Evolutionary conservation across 1,139 yeast genomes (phyloP).

Genomic region (Sugiyamaella novakii): DNA sequence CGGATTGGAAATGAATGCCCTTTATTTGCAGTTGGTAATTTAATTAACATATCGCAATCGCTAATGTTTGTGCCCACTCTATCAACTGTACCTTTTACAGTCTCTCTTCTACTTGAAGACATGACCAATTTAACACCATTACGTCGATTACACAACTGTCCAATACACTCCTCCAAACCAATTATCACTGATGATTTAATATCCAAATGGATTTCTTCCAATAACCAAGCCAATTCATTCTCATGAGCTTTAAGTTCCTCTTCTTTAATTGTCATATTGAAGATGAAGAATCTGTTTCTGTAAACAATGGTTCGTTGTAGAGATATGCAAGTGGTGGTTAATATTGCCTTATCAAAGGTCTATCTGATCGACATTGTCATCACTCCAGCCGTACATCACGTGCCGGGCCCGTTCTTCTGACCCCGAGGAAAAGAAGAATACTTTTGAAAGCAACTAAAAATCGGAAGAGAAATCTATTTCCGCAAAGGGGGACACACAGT

Average conservation of each 20-base stretch:
- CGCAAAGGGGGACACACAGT: no score
- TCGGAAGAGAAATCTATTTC: no score
- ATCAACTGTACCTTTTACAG: conserved; percentile 39
- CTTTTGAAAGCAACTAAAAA: no score
- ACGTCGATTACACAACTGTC: conserved; percentile 34
- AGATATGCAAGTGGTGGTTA: no score
- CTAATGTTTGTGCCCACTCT: conserved; percentile 35
- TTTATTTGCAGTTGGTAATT: conserved; percentile 26
- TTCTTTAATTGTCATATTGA: conserved; percentile 8
- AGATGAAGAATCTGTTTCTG: no score
- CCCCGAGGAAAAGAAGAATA: no score
- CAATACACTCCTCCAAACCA: conserved; percentile 39
- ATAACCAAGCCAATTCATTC: conserved; percentile 38
- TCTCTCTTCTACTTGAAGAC: conserved; percentile 39
- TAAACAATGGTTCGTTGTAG: no score
- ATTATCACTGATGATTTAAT: conserved; percentile 30
- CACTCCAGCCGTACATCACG: no score
- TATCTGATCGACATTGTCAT: no score
- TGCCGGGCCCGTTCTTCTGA: no score
- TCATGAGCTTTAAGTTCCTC: conserved; percentile 18
- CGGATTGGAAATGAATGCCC: conserved; percentile 26
- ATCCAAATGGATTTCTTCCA: conserved; percentile 35
- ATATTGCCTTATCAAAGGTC: no score
- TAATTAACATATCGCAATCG: conserved; percentile 35
- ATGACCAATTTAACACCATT: conserved; percentile 40